A percentile compares a stretch with the other conserved stretches of the same genome.
phyloP scores from a whole-genome alignment of 139 green algal species.

The Closterium sp. region DNA sequence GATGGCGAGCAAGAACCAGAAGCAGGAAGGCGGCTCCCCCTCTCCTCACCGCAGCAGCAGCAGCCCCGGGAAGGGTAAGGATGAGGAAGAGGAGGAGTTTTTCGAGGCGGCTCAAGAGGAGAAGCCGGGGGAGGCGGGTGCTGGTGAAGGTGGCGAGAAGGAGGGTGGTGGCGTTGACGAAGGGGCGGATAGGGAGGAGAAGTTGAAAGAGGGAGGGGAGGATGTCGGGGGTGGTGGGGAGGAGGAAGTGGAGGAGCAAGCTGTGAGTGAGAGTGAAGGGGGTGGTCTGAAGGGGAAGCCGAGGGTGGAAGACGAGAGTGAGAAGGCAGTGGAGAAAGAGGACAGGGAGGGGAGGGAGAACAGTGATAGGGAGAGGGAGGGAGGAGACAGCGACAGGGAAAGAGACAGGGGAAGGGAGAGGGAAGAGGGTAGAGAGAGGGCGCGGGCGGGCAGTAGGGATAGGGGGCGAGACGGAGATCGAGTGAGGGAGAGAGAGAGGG shows the following conservation, averaged over 20 bases:
- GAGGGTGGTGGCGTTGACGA: no score
- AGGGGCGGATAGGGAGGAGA: not conserved
- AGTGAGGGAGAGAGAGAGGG: not conserved
- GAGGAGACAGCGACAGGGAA: not conserved
- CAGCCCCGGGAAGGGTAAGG: not conserved
- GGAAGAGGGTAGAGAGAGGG: not conserved
- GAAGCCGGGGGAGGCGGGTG: not conserved
- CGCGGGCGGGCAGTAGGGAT: not conserved
- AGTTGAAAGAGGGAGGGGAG: not conserved
- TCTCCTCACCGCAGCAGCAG: not conserved
- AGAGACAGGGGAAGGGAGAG: not conserved
- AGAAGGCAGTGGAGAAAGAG: not conserved
- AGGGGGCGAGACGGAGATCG: not conserved
- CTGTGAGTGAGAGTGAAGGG: not conserved
- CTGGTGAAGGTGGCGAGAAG: not conserved
- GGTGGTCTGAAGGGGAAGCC: not conserved
- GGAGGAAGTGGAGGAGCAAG: not conserved
- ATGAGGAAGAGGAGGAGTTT: not conserved
- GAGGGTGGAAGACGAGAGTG: not conserved
- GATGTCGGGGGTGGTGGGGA: not conserved
- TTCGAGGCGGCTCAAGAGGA: not conserved
- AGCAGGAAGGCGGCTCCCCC: no score
- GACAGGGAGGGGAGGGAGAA: not conserved
- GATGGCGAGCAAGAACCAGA: no score
- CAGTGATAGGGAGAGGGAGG: not conserved